A percentile compares a stretch with the other conserved stretches of the same genome.
Conservation (phyloP, 2,329 filamentous ascomycete genomes). For the Macrophomina phaseolina region DNA sequence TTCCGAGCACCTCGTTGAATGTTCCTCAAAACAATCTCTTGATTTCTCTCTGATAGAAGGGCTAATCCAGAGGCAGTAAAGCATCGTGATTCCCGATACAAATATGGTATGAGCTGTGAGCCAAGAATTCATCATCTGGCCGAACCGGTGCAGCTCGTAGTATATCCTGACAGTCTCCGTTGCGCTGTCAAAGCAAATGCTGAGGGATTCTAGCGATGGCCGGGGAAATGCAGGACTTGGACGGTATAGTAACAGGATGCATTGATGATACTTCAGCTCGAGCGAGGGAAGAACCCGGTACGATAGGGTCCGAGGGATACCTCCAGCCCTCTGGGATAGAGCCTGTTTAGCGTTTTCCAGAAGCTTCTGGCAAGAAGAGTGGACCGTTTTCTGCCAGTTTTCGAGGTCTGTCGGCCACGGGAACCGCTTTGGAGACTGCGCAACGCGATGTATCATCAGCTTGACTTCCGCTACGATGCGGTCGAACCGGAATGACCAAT, state of each 20-base stretch:
- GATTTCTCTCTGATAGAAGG: conserved; percentile 47
- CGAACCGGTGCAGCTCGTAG: conserved; percentile 52
- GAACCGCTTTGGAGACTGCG: conserved; percentile 51
- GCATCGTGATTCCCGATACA: conserved; percentile 55
- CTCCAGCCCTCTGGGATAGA: background rate
- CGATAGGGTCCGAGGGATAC: background rate
- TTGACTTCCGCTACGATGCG: conserved; percentile 24
- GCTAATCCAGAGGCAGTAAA: conserved; percentile 58
- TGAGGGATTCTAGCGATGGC: conserved; percentile 49
- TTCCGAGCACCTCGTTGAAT: conserved; percentile 52
- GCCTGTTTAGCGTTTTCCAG: background rate
- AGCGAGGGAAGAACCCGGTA: conserved; percentile 6
- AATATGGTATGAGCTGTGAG: conserved; percentile 57
- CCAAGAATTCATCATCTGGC: conserved; percentile 56
- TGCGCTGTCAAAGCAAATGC: conserved; percentile 53
- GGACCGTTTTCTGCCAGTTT: conserved; percentile 48
- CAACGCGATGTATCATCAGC: conserved; percentile 27
- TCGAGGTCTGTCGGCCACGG: conserved; percentile 44
- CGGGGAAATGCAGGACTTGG: conserved; percentile 60
- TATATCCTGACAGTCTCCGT: conserved; percentile 49
- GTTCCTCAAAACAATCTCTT: conserved; percentile 50
- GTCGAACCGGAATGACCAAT: conserved; percentile 44
- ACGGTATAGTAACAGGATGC: conserved; percentile 57
- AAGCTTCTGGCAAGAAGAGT: conserved; percentile 7
- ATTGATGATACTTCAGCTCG: conserved; percentile 54